phyloP scores from a whole-genome alignment of 78 protist species.

The Dictyostelium capitatum region DNA sequence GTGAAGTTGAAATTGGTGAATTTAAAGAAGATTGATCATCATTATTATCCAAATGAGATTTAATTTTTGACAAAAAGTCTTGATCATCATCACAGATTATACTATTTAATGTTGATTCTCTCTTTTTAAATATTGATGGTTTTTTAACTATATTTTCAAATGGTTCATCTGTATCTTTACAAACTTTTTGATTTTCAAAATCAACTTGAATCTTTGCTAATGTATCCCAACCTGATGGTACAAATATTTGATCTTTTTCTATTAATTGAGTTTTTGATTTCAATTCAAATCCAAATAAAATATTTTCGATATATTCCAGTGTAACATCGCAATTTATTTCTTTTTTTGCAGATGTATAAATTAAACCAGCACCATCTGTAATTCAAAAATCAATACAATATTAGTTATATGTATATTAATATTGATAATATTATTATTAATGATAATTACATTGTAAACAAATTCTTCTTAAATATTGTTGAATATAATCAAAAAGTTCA shows the following conservation, averaged over 20 bases:
- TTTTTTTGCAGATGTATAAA: conserved; percentile 85
- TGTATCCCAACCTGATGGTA: conserved; percentile 85
- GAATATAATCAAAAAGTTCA: conserved; percentile 84
- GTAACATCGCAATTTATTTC: conserved; percentile 73
- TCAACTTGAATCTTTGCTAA: conserved; percentile 71
- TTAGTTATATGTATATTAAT: neutral
- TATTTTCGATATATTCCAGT: conserved; percentile 69
- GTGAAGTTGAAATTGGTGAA: conserved; percentile 3
- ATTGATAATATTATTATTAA: neutral
- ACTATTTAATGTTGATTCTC: conserved; percentile 56
- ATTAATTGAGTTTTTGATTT: conserved; percentile 67
- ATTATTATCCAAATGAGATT: conserved; percentile 29
- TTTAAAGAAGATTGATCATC: conserved; percentile 2
- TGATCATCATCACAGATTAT: conserved; percentile 67
- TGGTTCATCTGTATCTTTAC: conserved; percentile 70
- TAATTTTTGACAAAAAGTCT: conserved; percentile 57
- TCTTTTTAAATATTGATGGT: conserved; percentile 64
- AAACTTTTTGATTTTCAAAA: conserved; percentile 81
- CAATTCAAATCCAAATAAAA: conserved; percentile 78
- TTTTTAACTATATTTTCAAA: conserved; percentile 73
- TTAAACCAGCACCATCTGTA: conserved; percentile 85
- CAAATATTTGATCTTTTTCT: conserved; percentile 83
- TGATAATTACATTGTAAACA: conserved; percentile 70
- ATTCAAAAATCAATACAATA: neutral
- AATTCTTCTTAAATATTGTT: conserved; percentile 78